Evolutionary conservation across 108 stramenopile species (phyloP).

Genomic region (Epithemia pelagica): DNA sequence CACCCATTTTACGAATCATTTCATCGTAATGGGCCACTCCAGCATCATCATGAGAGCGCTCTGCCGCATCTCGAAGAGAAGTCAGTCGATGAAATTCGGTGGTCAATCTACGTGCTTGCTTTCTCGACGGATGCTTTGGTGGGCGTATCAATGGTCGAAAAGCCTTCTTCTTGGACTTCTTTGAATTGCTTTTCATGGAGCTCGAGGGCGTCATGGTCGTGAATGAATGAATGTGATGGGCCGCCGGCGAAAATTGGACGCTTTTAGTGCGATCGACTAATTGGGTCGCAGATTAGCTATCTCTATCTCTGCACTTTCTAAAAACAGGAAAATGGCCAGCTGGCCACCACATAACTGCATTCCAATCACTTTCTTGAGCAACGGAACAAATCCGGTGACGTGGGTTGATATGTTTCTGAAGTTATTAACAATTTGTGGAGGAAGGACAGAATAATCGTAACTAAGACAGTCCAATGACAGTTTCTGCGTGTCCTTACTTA

Average conservation of each 20-base stretch:
- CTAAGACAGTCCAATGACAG: neutral
- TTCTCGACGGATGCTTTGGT: slow-evolving; percentile 36
- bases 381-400: neutral
- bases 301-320: neutral
- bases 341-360: neutral
- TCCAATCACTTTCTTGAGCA: neutral
- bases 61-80: slow-evolving; percentile 45
- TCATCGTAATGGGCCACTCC: slow-evolving; percentile 38
- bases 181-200: too few species aligned
- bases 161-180: neutral
- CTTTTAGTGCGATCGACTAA: too few species aligned
- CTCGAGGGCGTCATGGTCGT: too few species aligned
- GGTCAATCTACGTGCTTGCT: slow-evolving; percentile 71
- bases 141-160: neutral
- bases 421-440: too few species aligned
- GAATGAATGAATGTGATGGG: too few species aligned
- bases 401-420: neutral
- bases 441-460: too few species aligned
- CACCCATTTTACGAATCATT: slow-evolving; percentile 51
- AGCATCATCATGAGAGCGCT: slow-evolving; percentile 22
- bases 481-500: neutral
- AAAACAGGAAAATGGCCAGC: too few species aligned
- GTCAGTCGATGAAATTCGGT: slow-evolving; percentile 78
- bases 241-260: too few species aligned
- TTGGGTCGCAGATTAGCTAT: too few species aligned